Base-by-base conservation (phyloP, 202 grass and related monocot species). In the Carex arenaria region DNA sequence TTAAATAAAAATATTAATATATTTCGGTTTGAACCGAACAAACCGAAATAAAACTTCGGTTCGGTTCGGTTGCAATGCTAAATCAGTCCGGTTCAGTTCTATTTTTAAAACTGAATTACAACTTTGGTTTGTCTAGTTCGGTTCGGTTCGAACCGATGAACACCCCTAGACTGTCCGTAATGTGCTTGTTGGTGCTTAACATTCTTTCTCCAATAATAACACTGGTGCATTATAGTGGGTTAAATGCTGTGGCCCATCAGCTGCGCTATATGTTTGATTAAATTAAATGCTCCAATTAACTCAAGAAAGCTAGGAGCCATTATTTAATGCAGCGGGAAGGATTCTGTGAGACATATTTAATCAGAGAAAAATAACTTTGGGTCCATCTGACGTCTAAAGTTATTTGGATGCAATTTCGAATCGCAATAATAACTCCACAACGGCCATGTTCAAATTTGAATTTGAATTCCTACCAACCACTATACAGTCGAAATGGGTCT, bases 401-500 rank as follows among this genome's bases (percentile, higher is more conserved):
- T 9, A 10, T 23, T 75, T 4, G 2, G 10, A 55, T 75, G 70
- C 10, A 52, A 54, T 31, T 75, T 75, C 5, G 42, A 72, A 72
- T 72, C 43, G 52, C n/a, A 72, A 49, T 72, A 72, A 49, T 72
- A 14, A 72, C 23, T 23, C 20, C 43, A 55, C 72, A 75, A 75
- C 72, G 72, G 72, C 5, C 72, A 54, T 54, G 49, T 75, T 55
- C 23, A 28, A 74, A 74, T 74, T 74, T 30, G 43, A 74, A 74
- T 74, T 74, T 55, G 23, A 75, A 75, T 31, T 75, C 49, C 49
- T 55, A 55, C 45, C 45, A 54, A 75, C 34, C 14, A 67, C 19
- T 36, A 49, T 23, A 10, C 26, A n/a, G 66, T 40, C 1, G 7
- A 69, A 42, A 12, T 19, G 17, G 56, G 56, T 40, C 38, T 40